Percentiles rank a stretch among this genome's conserved stretches.
Evolutionary conservation across 257 asterid genomes (phyloP).

Genomic region (Primulina tabacum): DNA sequence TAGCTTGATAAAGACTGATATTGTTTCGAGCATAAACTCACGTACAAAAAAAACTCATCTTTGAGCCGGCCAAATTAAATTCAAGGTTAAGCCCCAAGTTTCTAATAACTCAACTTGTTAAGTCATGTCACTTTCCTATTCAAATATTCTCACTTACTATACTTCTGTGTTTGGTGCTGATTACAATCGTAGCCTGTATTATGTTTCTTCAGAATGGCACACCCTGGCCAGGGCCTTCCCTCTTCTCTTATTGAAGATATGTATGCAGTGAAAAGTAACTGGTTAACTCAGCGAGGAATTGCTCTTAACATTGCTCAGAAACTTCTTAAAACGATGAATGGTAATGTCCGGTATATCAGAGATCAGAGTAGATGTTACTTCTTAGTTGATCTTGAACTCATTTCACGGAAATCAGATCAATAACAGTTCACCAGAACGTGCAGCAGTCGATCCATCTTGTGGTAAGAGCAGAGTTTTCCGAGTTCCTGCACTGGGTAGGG

Average conservation of each 20-base stretch:
- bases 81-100: too few species aligned
- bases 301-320: constrained; percentile 44
- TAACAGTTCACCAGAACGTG: constrained; percentile 12
- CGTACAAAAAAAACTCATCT: too few species aligned
- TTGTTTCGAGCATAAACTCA: too few species aligned
- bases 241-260: constrained; percentile 46
- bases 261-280: constrained; percentile 31
- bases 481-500: background rate
- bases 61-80: too few species aligned
- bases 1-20: too few species aligned
- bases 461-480: background rate
- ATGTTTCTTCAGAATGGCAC: constrained; percentile 49
- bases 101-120: too few species aligned
- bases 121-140: too few species aligned
- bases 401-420: constrained; percentile 24
- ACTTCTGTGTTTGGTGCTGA: background rate
- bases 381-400: constrained; percentile 42
- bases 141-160: too few species aligned
- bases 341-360: constrained; percentile 42
- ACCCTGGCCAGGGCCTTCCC: constrained; percentile 66
- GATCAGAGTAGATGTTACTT: constrained; percentile 44
- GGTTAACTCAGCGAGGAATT: constrained; percentile 43
- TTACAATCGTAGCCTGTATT: background rate
- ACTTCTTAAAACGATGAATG: constrained; percentile 52
- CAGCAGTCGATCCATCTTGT: constrained; percentile 15